Evolutionary conservation across 1,284 basidiomycete species (phyloP), one percentile per base, ranked within the genome.

Genomic region (Rhodotorula sp.): DNA sequence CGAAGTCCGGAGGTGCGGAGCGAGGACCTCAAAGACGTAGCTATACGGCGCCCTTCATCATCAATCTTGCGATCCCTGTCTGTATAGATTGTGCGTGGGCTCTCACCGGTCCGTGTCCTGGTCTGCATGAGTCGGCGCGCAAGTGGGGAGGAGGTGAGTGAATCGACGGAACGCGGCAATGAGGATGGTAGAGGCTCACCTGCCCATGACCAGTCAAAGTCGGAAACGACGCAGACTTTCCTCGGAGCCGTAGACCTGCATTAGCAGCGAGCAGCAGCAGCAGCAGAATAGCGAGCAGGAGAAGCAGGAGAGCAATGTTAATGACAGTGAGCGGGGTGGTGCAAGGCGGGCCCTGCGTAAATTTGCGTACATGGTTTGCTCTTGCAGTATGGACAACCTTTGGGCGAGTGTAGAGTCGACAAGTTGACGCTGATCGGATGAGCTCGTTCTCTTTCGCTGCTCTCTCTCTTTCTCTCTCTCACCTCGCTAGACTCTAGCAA

Each of bases 21-120:
- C 90, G 49, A 97, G 87, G 62, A 95, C 91, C 81, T 99, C 95
- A 79, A 97, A 91, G 68, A 97, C 86, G 88, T 92, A 99, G 83
- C 66, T 67, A 60, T 3, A 15, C 6, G 23, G 15, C 19, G 18
- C 12, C 19, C 4, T 15, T 5, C 2, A 34, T 34, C 55, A 57
- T 16, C 7, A 1, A 3, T 26, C 18, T 1, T 15, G 5, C 31
- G 8, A n/a, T 1, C 23, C 7, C 3, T 2, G 1, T 38, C 31
- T 23, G 12, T 8, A 1, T 14, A 26, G 7, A 1, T 26, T 2
- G 38, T 6, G 12, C 10, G 38, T 1, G 6, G 28, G 2, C 15
- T n/a, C 61, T 55, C 38, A 62, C 48, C 95, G 86, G 83, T 99
- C 97, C 5, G 94, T 91, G 83, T 99, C 97, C 83, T 98, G 94